A percentile compares a stretch with the other conserved stretches of the same genome.
These are phyloP conservation scores for Pterulicium gracile DNA, from an alignment of 1,284 basidiomycete species.

Conservation along the genomic window DNA sequence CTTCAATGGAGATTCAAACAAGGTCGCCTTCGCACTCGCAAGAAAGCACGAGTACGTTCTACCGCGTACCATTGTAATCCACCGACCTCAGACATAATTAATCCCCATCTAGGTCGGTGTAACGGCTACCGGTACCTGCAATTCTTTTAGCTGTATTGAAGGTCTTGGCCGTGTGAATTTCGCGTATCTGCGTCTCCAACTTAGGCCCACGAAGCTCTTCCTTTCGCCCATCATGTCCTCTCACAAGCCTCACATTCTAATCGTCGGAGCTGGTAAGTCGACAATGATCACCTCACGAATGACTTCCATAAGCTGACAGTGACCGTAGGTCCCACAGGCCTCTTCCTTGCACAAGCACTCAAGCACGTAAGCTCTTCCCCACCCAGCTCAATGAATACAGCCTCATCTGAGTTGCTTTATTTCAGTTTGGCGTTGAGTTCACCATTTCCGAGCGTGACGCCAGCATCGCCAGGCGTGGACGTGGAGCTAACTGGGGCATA, in stretches of 20 bases:
- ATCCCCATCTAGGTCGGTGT: too few relatives aligned
- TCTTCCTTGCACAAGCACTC: not conserved
- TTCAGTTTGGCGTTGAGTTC: not conserved
- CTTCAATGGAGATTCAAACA: too few relatives aligned
- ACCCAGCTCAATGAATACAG: not conserved
- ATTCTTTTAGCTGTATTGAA: too few relatives aligned
- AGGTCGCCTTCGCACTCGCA: too few relatives aligned
- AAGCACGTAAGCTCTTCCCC: not conserved
- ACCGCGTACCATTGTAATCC: too few relatives aligned
- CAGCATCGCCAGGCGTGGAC: not conserved
- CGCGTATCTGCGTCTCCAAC: too few relatives aligned
- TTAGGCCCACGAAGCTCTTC: too few relatives aligned
- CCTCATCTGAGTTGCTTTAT: not conserved
- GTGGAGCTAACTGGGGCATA: not conserved
- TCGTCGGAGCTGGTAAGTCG: constrained; percentile 1
- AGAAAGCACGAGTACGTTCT: too few relatives aligned
- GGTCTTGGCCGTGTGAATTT: too few relatives aligned
- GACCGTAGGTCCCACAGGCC: not conserved
- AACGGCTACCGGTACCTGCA: too few relatives aligned
- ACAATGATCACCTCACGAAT: not conserved
- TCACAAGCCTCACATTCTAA: not conserved
- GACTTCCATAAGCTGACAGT: too few relatives aligned
- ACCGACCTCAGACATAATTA: too few relatives aligned
- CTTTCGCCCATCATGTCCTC: not conserved
- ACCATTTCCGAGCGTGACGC: not conserved